Evolutionary conservation across 2,329 filamentous ascomycete species (phyloP), one percentile per base, ranked within the genome.

Genomic region (Alternaria metachromatica): DNA sequence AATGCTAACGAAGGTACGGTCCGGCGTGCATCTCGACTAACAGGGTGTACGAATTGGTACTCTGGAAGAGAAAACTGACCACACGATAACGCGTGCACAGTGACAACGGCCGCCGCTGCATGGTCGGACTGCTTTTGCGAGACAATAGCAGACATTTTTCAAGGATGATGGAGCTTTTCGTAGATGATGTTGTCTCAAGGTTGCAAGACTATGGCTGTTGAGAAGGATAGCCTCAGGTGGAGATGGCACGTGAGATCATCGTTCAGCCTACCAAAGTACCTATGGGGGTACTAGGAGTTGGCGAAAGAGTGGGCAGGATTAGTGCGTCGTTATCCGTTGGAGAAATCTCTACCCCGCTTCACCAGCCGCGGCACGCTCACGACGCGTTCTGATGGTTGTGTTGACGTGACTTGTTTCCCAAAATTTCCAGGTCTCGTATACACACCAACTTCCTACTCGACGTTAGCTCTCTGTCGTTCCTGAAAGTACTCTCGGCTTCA

Each of bases 1-100:
- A 88, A 88, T 0, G 82, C 81, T 6, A 88, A 77, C 0, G 85
- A 88, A 0, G 86, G 86, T 0, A 87, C 86, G 1, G 82, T 85
- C 23, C 80, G 81, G 44, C 81, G 78, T 4, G 82, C 82, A 6
- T 80, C 76, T 8, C 77, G 79, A 43, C 81, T 80, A 3, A 83
- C 80, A 6, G 82, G 81, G 20, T 82, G 78, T 9, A 86, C 77
- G 64, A 86, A 86, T 49, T 84, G 78, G 33, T 77, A 76, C 55
- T 86, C 82, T 0, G 84, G 84, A 6, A 87, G 80, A 8, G 84
- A 85, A 55, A 86, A 76, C 37, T 83, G 72, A 6, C 77, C 78
- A 20, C 66, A 62, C 7, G 73, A 75, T 8, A 82, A 74, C 10
- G 80, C 81, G 63, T 82, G 79, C 3, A 82, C 73, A 28, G 78